Conservation (phyloP, 345 rosid genomes). For the Acer negundo region DNA sequence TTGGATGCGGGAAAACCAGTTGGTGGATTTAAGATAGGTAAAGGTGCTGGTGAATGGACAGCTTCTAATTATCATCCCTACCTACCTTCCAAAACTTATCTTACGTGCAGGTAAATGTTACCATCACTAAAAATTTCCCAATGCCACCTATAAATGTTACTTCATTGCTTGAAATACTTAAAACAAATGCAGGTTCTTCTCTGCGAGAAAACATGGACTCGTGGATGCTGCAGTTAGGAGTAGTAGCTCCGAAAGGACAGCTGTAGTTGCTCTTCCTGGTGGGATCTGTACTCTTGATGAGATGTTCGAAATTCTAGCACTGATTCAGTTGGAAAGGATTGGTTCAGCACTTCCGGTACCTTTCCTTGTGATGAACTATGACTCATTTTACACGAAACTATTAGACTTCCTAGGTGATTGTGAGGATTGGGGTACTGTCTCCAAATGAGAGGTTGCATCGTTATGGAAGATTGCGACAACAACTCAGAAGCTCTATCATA, state of each 20-base stretch:
- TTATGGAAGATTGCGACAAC: slow-evolving; percentile 77
- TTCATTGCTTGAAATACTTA: not conserved
- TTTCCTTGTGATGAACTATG: slow-evolving; percentile 83
- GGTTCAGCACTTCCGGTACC: slow-evolving; percentile 81
- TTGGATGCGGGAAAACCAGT: slow-evolving; percentile 71
- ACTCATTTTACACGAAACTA: slow-evolving; percentile 72
- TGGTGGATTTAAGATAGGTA: slow-evolving; percentile 83
- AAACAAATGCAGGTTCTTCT: slow-evolving; percentile 68
- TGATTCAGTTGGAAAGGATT: slow-evolving; percentile 81
- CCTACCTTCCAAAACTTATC: slow-evolving; percentile 70
- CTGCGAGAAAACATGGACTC: slow-evolving; percentile 91
- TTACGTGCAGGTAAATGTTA: slow-evolving; percentile 76
- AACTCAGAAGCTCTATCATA: slow-evolving; percentile 73
- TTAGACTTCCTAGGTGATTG: slow-evolving; percentile 76
- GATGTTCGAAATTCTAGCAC: slow-evolving; percentile 77
- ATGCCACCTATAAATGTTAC: not conserved
- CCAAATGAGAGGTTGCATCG: slow-evolving; percentile 70
- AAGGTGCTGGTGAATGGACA: slow-evolving; percentile 93
- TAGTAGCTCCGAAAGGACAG: slow-evolving; percentile 58
- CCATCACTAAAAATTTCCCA: not conserved
- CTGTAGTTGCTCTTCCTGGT: slow-evolving; percentile 83
- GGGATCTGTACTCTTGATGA: slow-evolving; percentile 93
- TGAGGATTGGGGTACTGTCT: slow-evolving; percentile 73
- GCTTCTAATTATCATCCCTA: slow-evolving; percentile 83
- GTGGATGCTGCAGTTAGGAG: slow-evolving; percentile 80